These are phyloP conservation scores for Phlyctochytrium arcticum DNA, from an alignment of 192 early-diverging fungal species.

Conservation along the genomic window DNA sequence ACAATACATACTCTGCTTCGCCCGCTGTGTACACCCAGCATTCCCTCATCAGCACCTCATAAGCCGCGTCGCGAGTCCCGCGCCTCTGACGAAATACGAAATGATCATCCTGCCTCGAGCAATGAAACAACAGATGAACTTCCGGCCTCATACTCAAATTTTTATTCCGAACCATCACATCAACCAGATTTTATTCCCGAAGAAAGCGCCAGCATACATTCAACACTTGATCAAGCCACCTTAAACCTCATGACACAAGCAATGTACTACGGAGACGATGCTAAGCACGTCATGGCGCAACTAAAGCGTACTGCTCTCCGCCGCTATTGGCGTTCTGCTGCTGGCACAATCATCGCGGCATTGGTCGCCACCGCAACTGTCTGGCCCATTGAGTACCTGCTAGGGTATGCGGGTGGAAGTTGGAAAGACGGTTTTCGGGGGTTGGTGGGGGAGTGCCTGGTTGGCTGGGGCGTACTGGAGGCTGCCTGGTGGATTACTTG, in stretches of 20 bases:
- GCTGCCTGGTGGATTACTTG: background rate
- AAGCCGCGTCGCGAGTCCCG: no score
- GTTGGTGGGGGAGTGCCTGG: background rate
- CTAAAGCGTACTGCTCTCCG: background rate
- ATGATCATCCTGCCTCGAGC: no score
- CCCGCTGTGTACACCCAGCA: background rate
- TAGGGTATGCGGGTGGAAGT: background rate
- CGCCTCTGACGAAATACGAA: no score
- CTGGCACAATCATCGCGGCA: background rate
- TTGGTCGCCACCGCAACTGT: background rate
- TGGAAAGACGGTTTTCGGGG: background rate
- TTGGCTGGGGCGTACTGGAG: background rate
- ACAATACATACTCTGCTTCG: background rate
- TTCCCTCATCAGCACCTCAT: no score
- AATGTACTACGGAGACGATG: background rate
- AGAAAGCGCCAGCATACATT: background rate
- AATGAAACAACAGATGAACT: no score
- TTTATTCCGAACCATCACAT: no score
- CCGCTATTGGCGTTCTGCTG: background rate
- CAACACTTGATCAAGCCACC: background rate
- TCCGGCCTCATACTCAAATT: no score
- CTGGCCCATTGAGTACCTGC: background rate
- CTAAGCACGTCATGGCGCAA: background rate
- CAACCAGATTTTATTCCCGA: no score
- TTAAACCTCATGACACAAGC: background rate